Percentiles rank a stretch among this genome's conserved stretches.
Conservation (phyloP, 2,329 filamentous ascomycete species). For the Keithomyces neogunnii region DNA sequence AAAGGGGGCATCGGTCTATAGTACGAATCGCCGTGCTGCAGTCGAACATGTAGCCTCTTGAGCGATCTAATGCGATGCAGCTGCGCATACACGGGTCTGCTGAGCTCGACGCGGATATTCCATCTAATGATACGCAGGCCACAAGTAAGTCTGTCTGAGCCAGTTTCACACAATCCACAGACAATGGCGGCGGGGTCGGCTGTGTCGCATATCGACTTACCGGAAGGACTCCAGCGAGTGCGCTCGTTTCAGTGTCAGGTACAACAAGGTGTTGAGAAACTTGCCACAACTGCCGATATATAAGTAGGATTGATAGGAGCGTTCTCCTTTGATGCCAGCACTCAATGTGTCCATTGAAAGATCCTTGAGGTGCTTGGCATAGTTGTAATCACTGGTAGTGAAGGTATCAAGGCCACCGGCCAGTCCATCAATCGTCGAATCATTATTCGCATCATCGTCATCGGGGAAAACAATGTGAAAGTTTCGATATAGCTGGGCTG, state of each 20-base stretch:
- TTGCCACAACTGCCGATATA: slow-evolving; percentile 51
- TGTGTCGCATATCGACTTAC: slow-evolving; percentile 25
- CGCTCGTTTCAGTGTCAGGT: slow-evolving; percentile 47
- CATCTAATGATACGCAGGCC: slow-evolving; percentile 31
- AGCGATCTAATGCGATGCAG: slow-evolving; percentile 46
- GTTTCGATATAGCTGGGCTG: slow-evolving; percentile 49
- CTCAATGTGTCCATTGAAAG: slow-evolving; percentile 48
- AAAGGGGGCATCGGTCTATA: slow-evolving; percentile 42
- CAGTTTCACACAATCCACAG: neutral
- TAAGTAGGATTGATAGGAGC: slow-evolving; percentile 44
- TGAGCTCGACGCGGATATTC: slow-evolving; percentile 57
- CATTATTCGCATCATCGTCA: slow-evolving; percentile 42
- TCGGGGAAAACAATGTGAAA: slow-evolving; percentile 56
- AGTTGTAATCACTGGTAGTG: slow-evolving; percentile 55
- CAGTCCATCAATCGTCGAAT: slow-evolving; percentile 47
- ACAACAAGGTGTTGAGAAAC: slow-evolving; percentile 54
- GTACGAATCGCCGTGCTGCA: slow-evolving; percentile 49
- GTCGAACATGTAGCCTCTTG: slow-evolving; percentile 45
- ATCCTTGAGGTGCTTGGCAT: slow-evolving; percentile 47
- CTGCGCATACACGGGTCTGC: slow-evolving; percentile 46
- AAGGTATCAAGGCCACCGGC: slow-evolving; percentile 53
- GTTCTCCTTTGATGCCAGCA: slow-evolving; percentile 43
- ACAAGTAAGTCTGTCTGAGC: slow-evolving; percentile 2
- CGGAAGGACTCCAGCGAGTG: slow-evolving; percentile 46
- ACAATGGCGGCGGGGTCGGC: neutral